Evolutionary conservation across 805 yeast species (phyloP), one percentile per base, ranked within the genome.

Genomic region (Wickerhamomyces bisporus): DNA sequence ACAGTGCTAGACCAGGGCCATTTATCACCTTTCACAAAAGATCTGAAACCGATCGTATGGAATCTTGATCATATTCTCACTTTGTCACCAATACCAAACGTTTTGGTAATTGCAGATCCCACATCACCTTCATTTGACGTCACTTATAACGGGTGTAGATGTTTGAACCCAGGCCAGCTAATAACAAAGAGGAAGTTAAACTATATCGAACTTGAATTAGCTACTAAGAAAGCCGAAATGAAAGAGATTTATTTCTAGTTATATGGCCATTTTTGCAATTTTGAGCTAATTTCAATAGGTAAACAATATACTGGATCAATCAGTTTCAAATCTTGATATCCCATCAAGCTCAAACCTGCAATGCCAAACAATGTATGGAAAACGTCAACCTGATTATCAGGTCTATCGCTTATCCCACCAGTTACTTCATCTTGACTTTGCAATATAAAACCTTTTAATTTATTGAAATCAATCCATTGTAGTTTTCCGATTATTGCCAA

Each of bases 341-440:
- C 84, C 61, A 89, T 68, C 37, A 93, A 61, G 52, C 94, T 80
- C 41, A 93, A 65, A 0, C 96, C 99, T 0, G 96, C 82, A 16
- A 91, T 64, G 0, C 96, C 96, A 61, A 93, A 93, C 14, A 81
- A 68, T 0, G 98, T 93, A 57, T 93, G 99, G 56, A 78, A 93
- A 0, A 93, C 93, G 57, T 93, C 99, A 2, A 81, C 89, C 58
- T 83, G 87, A 55, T 94, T 88, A 32, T 81, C 96, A 9, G 87
- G 85, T 18, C 98, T 66, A 60, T 93, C 99, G 42, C 95, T 80
- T 28, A 93, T 81, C 0, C 99, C 99, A 24, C 99, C 99, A 11
- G 64, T 66, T 8, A 73, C 77, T 1, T 57, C 57, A 58, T 91
- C 96, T 58, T 93, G 98, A 33, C 93, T 79, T 2, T 58, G 53